Percentiles rank a stretch among this genome's conserved stretches.
These are phyloP conservation scores for Lactifluus hygrophoroides DNA, from an alignment of 768 basidiomycete genomes.

Conservation along the genomic window DNA sequence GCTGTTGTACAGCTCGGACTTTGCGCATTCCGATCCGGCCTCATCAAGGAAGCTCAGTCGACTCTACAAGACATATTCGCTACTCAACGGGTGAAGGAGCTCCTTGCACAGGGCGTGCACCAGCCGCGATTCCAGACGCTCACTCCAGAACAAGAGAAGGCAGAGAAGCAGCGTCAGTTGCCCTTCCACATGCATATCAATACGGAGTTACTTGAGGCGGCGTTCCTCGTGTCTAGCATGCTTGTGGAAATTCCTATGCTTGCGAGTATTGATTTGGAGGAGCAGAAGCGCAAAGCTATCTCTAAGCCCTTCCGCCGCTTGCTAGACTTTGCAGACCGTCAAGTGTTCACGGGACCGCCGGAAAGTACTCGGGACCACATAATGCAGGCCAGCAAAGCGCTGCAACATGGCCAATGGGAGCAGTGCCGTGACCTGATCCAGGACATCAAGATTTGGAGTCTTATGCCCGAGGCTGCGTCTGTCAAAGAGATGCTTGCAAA, in stretches of 20 bases:
- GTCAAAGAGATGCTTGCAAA: slow-evolving; percentile 95
- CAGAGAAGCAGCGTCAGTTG: slow-evolving; percentile 89
- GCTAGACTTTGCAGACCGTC: slow-evolving; percentile 93
- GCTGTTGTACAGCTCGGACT: slow-evolving; percentile 95
- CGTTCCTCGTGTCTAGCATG: slow-evolving; percentile 98
- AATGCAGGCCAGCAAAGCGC: slow-evolving; percentile 96
- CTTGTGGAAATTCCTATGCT: slow-evolving; percentile 93
- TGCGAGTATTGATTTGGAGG: slow-evolving; percentile 91
- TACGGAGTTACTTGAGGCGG: slow-evolving; percentile 93
- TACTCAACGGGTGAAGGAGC: slow-evolving; percentile 93
- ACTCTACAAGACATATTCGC: slow-evolving; percentile 94
- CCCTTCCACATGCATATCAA: slow-evolving; percentile 99
- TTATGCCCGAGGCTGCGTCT: slow-evolving; percentile 81
- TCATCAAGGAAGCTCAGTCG: slow-evolving; percentile 89
- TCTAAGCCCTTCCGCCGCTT: slow-evolving; percentile 96
- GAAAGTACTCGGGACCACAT: slow-evolving; percentile 98
- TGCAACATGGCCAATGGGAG: slow-evolving; percentile 97
- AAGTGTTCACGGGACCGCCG: slow-evolving; percentile 97
- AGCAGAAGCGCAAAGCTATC: slow-evolving; percentile 84
- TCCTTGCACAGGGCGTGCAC: slow-evolving; percentile 94
- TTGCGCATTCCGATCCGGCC: slow-evolving; percentile 90
- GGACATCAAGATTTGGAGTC: slow-evolving; percentile 95
- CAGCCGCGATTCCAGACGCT: slow-evolving; percentile 82
- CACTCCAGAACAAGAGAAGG: slow-evolving; percentile 92
- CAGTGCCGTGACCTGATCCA: slow-evolving; percentile 88